Evolutionary conservation across 306 rosid genomes (phyloP), one percentile per base, ranked within the genome.

Genomic region (Pterocarpus macrocarpus): DNA sequence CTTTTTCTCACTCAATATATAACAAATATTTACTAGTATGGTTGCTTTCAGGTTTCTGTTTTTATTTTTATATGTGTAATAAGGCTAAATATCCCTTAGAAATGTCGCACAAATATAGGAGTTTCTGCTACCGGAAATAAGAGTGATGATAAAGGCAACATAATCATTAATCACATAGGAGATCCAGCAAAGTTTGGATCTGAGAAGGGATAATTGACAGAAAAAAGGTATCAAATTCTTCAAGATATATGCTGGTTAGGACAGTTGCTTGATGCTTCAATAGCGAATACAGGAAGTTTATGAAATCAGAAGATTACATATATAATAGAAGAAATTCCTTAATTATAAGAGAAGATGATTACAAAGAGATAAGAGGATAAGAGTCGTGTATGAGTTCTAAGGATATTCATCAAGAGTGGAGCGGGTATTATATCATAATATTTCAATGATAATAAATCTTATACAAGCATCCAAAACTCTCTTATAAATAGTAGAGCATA

Each of bases 161-260:
- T 55, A 55, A 55, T 2, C 61, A n/a, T 5, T 15, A 43, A 1
- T 55, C 4, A 55, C 22, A 16, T 5, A 5, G 9, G 30, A 68
- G n/a, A 22, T 72, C 35, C 28, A 15, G 59, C 3, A 6, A 43
- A 44, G 66, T 53, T 80, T 63, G 47, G 28, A 64, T 41, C 28
- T 22, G 28, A 41, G 39, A 41, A 62, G 22, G 44, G 69, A 74
- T 73, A 56, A 55, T 73, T 81, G 44, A 28, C 74, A 73, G 33
- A 32, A 66, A 59, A 58, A 53, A 16, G 53, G 75, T 33, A 53
- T 65, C 41, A 64, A 79, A 55, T 55, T 81, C 59, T 81, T 64
- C 10, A 73, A 73, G 71, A 74, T 52, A 71, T 65, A 39, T 28
- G 45, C 43, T 50, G 22, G 44, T 15, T 80, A 63, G 50, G 41